Evolutionary conservation across 2,329 filamentous ascomycete species (phyloP).

Genomic region (Venturia nashicola): DNA sequence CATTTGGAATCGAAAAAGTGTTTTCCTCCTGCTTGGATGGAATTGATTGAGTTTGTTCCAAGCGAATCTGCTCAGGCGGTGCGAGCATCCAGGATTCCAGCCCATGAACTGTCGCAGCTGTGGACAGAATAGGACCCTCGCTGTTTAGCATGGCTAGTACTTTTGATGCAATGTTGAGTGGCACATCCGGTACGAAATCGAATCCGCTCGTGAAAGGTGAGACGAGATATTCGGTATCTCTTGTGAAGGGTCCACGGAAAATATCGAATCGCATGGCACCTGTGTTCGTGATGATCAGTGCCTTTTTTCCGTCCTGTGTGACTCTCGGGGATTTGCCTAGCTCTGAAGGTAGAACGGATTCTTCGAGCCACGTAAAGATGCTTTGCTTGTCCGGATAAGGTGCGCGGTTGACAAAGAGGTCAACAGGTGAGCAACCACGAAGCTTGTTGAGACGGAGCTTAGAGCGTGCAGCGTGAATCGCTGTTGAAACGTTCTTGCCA

Average conservation of each 20-base stretch:
- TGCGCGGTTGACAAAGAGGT: constrained; percentile 70
- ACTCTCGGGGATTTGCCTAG: constrained; percentile 34
- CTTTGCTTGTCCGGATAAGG: constrained; percentile 59
- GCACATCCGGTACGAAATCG: constrained; percentile 65
- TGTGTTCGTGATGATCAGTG: constrained; percentile 72
- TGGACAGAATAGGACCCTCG: constrained; percentile 37
- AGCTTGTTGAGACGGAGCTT: constrained; percentile 58
- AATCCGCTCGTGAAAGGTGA: constrained; percentile 80
- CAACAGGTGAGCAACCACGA: constrained; percentile 72
- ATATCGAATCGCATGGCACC: constrained; percentile 92
- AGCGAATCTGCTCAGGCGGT: constrained; percentile 32
- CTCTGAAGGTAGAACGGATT: constrained; percentile 59
- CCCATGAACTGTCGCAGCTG: constrained; percentile 17
- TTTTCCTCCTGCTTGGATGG: neutral
- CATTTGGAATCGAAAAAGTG: neutral
- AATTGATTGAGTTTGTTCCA: neutral
- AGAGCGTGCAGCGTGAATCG: constrained; percentile 58
- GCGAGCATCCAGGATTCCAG: constrained; percentile 23
- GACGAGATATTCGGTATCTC: constrained; percentile 73
- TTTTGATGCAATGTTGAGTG: constrained; percentile 60
- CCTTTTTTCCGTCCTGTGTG: constrained; percentile 40
- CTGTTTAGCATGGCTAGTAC: constrained; percentile 50
- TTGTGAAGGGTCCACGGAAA: constrained; percentile 82
- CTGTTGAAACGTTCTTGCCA: constrained; percentile 57
- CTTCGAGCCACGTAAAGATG: constrained; percentile 71